phyloP scores from a whole-genome alignment of 345 rosid species.

The Syzygium grande region DNA sequence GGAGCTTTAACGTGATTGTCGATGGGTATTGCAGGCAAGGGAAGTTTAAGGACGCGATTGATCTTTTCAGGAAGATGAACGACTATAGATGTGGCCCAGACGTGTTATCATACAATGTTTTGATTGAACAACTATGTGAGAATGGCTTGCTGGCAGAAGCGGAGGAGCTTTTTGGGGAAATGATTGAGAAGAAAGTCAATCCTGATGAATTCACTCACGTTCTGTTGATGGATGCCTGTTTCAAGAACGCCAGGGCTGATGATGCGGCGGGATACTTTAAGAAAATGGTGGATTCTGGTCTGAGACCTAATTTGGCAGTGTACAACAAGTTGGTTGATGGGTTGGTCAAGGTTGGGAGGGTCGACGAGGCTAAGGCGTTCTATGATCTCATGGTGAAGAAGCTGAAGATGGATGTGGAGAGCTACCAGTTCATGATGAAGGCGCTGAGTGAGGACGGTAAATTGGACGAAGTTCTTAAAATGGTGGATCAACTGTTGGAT shows the following conservation, averaged over 20 bases:
- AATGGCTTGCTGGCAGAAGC: conserved; percentile 68
- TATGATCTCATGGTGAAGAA: conserved; percentile 77
- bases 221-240: conserved; percentile 74
- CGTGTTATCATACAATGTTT: conserved; percentile 56
- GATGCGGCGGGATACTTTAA: conserved; percentile 74
- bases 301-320: conserved; percentile 69
- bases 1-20: conserved; percentile 78
- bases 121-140: conserved; percentile 70
- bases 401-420: conserved; percentile 71
- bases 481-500: conserved; percentile 65
- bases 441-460: conserved; percentile 53
- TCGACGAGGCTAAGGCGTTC: conserved; percentile 69
- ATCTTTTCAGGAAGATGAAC: conserved; percentile 59
- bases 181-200: conserved; percentile 68
- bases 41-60: conserved; percentile 58
- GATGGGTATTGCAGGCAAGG: conserved; percentile 66
- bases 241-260: conserved; percentile 45
- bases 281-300: conserved; percentile 61
- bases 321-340: conserved; percentile 63
- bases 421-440: conserved; percentile 74
- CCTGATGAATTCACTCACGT: conserved; percentile 80
- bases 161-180: conserved; percentile 60
- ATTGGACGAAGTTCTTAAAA: conserved; percentile 65
- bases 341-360: conserved; percentile 52
- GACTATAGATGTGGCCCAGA: conserved; percentile 63